Percentiles rank a stretch among this genome's conserved stretches.
Evolutionary conservation across 176 grass and related monocot genomes (phyloP).

Genomic region (Microstegium vimineum): DNA sequence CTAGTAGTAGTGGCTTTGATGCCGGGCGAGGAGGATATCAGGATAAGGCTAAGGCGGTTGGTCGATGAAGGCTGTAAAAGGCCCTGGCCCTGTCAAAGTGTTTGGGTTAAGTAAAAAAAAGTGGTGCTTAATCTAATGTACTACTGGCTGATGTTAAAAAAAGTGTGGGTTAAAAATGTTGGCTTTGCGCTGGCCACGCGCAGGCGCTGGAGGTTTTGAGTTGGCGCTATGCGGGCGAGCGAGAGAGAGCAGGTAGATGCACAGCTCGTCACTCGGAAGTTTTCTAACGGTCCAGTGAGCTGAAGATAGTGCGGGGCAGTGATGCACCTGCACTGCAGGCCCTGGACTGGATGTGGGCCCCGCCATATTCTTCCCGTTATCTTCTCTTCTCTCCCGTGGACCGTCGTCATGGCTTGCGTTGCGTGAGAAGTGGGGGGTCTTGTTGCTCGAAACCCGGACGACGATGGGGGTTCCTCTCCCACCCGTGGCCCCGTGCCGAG

Average conservation of each 20-base stretch:
- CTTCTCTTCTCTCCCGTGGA: neutral
- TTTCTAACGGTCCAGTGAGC: conserved; percentile 28
- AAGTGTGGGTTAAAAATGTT: neutral
- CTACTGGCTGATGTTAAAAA: neutral
- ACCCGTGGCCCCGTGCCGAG: neutral
- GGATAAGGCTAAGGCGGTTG: conserved; percentile 14
- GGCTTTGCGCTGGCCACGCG: neutral
- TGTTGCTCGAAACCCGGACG: neutral
- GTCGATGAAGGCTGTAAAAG: conserved; percentile 30
- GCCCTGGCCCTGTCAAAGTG: conserved; percentile 17
- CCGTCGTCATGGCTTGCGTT: neutral
- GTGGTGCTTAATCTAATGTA: neutral
- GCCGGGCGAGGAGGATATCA: conserved; percentile 16
- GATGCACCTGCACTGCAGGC: no score
- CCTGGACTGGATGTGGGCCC: neutral
- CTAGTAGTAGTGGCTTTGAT: neutral
- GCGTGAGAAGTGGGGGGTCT: neutral
- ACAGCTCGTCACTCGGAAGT: neutral
- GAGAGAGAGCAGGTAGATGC: neutral
- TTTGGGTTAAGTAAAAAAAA: neutral
- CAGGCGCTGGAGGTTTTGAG: no score
- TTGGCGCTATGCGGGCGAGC: no score
- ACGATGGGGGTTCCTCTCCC: no score
- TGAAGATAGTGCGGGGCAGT: neutral
- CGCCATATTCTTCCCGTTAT: neutral